Conservation (phyloP, 78 protist species). For the Chrysochromulina tobinii region DNA sequence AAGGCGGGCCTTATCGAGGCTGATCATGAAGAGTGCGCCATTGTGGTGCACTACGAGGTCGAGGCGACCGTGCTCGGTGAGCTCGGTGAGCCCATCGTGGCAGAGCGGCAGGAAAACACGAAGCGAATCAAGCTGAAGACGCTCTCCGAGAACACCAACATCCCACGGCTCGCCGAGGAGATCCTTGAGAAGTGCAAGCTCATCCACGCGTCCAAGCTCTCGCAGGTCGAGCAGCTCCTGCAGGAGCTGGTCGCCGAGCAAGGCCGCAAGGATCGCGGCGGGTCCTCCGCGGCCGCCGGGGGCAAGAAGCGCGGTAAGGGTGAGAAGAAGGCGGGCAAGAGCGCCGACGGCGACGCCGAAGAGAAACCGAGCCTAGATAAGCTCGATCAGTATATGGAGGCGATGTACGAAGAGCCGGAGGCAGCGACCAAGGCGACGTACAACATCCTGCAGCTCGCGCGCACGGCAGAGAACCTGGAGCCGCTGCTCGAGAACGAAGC, state of each 20-base stretch:
- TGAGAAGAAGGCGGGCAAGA: background rate
- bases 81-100: background rate
- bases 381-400: constrained; percentile 27
- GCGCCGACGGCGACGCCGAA: background rate
- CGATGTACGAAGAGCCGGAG: constrained; percentile 25
- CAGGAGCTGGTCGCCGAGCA: background rate
- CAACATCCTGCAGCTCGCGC: constrained; percentile 16
- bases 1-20: constrained; percentile 10
- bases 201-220: background rate
- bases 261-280: background rate
- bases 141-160: constrained; percentile 12
- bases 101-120: background rate
- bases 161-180: constrained; percentile 8
- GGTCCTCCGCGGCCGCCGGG: background rate
- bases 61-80: constrained; percentile 35
- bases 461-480: constrained; percentile 7
- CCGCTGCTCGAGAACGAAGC: background rate
- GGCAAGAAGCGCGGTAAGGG: background rate
- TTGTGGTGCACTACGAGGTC: constrained; percentile 32
- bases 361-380: background rate
- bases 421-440: background rate
- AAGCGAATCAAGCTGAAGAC: background rate
- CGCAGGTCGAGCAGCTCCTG: background rate
- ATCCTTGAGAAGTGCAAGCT: constrained; percentile 40
- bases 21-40: constrained; percentile 7